Conservation (phyloP, 148 eudicot species). For the Arbutus unedo region DNA sequence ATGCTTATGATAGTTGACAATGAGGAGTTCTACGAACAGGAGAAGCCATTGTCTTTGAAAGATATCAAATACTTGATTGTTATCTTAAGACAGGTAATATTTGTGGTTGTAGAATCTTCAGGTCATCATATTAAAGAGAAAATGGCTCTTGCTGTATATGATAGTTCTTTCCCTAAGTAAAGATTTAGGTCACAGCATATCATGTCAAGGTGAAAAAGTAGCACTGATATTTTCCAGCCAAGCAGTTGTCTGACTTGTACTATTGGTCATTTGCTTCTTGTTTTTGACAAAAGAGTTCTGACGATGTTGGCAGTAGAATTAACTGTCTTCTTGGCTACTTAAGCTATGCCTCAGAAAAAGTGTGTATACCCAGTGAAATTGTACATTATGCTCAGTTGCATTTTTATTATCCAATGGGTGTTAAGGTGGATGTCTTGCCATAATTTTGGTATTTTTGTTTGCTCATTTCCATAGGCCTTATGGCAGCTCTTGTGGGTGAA, state of each 20-base stretch:
- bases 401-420: neutral
- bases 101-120: neutral
- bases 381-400: neutral
- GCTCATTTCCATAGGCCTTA: conserved; percentile 54
- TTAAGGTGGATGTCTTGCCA: neutral
- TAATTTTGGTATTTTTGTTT: conserved; percentile 8
- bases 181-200: neutral
- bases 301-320: neutral
- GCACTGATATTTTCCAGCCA: too few relatives aligned
- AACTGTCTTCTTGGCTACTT: neutral
- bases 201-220: neutral
- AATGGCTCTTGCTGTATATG: neutral
- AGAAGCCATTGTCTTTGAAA: conserved; percentile 77
- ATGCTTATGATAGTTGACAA: conserved; percentile 97
- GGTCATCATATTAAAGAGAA: neutral
- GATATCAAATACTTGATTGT: conserved; percentile 83
- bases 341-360: conserved; percentile 1
- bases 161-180: neutral
- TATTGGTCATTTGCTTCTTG: neutral
- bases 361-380: neutral
- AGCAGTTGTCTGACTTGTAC: neutral
- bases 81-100: conserved; percentile 79
- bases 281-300: too few relatives aligned
- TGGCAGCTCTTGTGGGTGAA: conserved; percentile 96
- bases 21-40: conserved; percentile 96